These are phyloP conservation scores for Xylaria bambusicola DNA, from an alignment of 495 filamentous ascomycete genomes.

Conservation along the genomic window DNA sequence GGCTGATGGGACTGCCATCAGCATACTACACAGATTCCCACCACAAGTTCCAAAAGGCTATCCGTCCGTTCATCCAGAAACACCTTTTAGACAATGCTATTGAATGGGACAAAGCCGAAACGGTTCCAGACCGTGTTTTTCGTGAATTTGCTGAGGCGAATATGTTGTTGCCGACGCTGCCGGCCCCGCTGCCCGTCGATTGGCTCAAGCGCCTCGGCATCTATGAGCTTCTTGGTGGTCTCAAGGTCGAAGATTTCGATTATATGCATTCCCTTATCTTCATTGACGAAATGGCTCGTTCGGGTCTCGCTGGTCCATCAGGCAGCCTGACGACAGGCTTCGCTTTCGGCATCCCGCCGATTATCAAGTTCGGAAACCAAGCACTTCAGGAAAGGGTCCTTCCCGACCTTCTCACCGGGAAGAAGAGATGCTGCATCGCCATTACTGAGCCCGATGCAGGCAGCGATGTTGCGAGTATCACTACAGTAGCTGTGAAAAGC, in stretches of 20 bases:
- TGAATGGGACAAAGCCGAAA: conserved; percentile 66
- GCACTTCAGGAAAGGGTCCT: conserved; percentile 64
- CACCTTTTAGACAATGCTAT: conserved; percentile 61
- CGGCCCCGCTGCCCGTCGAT: conserved; percentile 65
- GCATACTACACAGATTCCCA: conserved; percentile 67
- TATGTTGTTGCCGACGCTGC: conserved; percentile 66
- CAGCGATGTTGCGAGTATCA: conserved; percentile 70
- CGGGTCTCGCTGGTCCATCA: conserved; percentile 61
- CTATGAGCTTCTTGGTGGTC: conserved; percentile 61
- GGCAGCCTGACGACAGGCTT: conserved; percentile 67
- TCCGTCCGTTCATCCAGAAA: conserved; percentile 62
- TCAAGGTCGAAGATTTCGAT: conserved; percentile 75
- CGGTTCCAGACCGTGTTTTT: conserved; percentile 64
- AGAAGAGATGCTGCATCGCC: conserved; percentile 69
- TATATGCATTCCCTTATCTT: conserved; percentile 72
- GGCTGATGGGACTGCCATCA: conserved; percentile 67
- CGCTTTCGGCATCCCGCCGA: conserved; percentile 69
- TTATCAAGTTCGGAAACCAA: conserved; percentile 65
- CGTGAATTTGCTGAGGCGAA: conserved; percentile 59
- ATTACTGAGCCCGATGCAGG: conserved; percentile 78
- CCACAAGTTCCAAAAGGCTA: conserved; percentile 64
- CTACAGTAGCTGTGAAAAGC: conserved; percentile 64
- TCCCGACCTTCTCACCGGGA: conserved; percentile 66
- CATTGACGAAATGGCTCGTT: conserved; percentile 67
- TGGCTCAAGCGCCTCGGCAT: conserved; percentile 68